phyloP scores from a whole-genome alignment of 106 monocot genomes.

The Platanthera guangdongensis region DNA sequence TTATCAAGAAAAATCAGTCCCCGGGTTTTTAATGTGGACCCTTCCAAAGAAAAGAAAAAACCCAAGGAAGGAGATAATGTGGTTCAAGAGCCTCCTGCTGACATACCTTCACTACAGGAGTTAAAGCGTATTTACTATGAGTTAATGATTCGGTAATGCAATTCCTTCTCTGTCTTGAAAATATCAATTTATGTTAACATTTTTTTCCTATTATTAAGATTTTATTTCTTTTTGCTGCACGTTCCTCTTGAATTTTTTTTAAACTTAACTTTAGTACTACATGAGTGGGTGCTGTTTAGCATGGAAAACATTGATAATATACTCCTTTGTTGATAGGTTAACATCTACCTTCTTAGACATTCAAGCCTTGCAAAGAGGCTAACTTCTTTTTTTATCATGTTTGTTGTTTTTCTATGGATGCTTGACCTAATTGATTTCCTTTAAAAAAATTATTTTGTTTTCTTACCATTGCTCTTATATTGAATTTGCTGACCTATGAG shows the following conservation, averaged over 20 bases:
- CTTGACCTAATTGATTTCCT: not conserved
- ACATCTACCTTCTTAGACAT: not conserved
- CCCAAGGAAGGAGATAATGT: slow-evolving; percentile 94
- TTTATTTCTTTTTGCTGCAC: not conserved
- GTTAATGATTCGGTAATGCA: slow-evolving; percentile 82
- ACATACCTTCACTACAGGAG: slow-evolving; percentile 86
- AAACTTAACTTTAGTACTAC: not conserved
- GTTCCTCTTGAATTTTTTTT: not conserved
- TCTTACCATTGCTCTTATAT: not conserved
- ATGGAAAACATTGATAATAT: not conserved
- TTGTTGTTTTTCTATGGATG: not conserved
- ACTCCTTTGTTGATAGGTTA: not conserved
- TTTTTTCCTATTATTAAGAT: not conserved
- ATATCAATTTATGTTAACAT: not conserved
- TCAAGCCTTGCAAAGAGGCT: not conserved
- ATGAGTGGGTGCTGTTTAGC: not conserved
- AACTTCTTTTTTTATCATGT: not conserved
- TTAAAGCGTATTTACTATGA: slow-evolving; percentile 91
- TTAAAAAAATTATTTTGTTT: not conserved
- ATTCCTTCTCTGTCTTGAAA: not conserved
- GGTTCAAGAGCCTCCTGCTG: slow-evolving; percentile 84
- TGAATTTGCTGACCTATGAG: not conserved
- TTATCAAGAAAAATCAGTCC: slow-evolving; percentile 89
- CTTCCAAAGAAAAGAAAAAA: slow-evolving; percentile 86
- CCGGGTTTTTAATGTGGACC: slow-evolving; percentile 74